These are phyloP conservation scores for Termitomyces sp. DNA, from an alignment of 768 basidiomycete genomes.

Conservation along the genomic window DNA sequence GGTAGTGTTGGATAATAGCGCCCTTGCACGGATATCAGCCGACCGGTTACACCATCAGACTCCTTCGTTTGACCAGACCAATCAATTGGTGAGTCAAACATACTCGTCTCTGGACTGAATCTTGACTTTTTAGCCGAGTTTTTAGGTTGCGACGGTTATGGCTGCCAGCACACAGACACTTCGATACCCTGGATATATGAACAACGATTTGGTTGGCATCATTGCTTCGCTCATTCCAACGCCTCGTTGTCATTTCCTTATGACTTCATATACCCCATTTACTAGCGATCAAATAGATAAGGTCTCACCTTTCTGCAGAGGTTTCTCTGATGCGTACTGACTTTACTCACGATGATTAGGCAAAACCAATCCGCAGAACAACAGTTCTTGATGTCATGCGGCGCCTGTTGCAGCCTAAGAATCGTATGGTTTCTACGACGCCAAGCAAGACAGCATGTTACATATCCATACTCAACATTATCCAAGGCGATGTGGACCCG, in stretches of 20 bases:
- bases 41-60: slow-evolving; percentile 89
- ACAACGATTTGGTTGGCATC: slow-evolving; percentile 97
- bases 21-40: slow-evolving; percentile 86
- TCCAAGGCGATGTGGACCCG: slow-evolving; percentile 97
- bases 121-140: not conserved
- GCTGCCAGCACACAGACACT: slow-evolving; percentile 96
- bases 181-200: slow-evolving; percentile 98
- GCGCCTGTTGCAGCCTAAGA: slow-evolving; percentile 94
- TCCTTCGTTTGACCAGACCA: slow-evolving; percentile 87
- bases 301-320: slow-evolving; percentile 33
- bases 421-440: slow-evolving; percentile 95
- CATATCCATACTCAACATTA: slow-evolving; percentile 97
- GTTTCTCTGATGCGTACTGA: not conserved
- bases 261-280: slow-evolving; percentile 99
- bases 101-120: not conserved
- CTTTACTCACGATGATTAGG: slow-evolving; percentile 41
- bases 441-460: slow-evolving; percentile 92
- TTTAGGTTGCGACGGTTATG: slow-evolving; percentile 94
- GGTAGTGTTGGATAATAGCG: slow-evolving; percentile 96
- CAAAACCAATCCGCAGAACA: slow-evolving; percentile 92
- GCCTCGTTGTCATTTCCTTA: slow-evolving; percentile 95
- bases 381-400: slow-evolving; percentile 99
- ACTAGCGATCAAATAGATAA: slow-evolving; percentile 97
- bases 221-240: slow-evolving; percentile 96
- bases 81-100: slow-evolving; percentile 65